These are phyloP conservation scores for Beauveria australis DNA, from an alignment of 2,329 filamentous ascomycete species.

Conservation along the genomic window DNA sequence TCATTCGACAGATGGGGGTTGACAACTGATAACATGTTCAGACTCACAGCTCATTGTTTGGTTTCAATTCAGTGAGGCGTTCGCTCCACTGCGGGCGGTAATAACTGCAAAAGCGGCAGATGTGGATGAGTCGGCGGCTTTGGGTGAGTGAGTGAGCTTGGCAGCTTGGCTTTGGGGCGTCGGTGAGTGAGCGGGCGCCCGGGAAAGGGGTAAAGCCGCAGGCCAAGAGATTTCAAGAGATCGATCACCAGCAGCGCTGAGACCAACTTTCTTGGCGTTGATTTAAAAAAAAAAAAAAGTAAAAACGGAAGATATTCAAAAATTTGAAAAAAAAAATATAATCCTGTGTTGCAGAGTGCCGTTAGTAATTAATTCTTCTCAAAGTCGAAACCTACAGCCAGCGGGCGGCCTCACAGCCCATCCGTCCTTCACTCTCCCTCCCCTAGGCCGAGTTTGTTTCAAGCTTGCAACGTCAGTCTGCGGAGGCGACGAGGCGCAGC, in stretches of 20 bases:
- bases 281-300: background rate
- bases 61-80: background rate
- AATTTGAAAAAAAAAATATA: background rate
- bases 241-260: background rate
- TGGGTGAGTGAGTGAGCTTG: background rate
- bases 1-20: background rate
- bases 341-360: background rate
- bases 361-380: background rate
- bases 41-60: constrained; percentile 9
- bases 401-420: background rate
- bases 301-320: background rate
- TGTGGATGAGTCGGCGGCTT: background rate
- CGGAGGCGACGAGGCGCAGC: constrained; percentile 10
- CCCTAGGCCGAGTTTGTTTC: background rate
- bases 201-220: background rate
- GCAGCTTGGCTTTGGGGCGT: background rate
- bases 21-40: background rate
- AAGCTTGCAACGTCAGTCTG: background rate
- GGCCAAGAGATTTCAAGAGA: constrained; percentile 9
- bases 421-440: background rate
- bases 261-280: background rate
- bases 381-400: background rate
- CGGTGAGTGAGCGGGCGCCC: background rate
- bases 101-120: background rate
- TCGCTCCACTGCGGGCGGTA: background rate